These are phyloP conservation scores for Antitrichia curtipendula DNA, from an alignment of 225 moss, liverwort and hornwort species.

Conservation along the genomic window DNA sequence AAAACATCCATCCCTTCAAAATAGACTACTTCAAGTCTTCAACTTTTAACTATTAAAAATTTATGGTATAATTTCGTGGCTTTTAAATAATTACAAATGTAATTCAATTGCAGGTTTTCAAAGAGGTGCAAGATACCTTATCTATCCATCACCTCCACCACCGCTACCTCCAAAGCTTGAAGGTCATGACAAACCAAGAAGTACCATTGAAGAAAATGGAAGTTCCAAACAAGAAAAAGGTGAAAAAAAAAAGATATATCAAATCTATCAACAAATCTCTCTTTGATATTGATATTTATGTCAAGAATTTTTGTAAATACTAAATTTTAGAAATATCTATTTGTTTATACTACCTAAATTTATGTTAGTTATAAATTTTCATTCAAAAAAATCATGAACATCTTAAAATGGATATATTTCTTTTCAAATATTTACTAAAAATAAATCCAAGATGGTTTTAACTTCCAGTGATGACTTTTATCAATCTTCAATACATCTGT, in stretches of 20 bases:
- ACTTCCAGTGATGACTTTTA: too few relatives aligned
- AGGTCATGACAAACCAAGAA: fast-evolving
- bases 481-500: too few relatives aligned
- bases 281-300: neutral
- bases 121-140: neutral
- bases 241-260: neutral
- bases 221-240: neutral
- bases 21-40: fast-evolving
- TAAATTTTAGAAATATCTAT: too few relatives aligned
- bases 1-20: fast-evolving
- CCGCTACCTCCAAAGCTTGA: neutral
- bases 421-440: neutral
- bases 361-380: neutral
- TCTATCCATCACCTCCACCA: neutral
- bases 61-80: fast-evolving
- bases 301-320: fast-evolving
- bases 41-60: too few relatives aligned
- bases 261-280: fast-evolving
- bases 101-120: neutral
- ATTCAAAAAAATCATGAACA: fast-evolving
- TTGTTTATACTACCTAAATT: too few relatives aligned
- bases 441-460: neutral
- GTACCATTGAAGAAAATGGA: fast-evolving
- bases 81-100: neutral
- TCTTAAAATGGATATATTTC: fast-evolving